Conservation (phyloP, 306 rosid genomes). For the Biancaea sappan region DNA sequence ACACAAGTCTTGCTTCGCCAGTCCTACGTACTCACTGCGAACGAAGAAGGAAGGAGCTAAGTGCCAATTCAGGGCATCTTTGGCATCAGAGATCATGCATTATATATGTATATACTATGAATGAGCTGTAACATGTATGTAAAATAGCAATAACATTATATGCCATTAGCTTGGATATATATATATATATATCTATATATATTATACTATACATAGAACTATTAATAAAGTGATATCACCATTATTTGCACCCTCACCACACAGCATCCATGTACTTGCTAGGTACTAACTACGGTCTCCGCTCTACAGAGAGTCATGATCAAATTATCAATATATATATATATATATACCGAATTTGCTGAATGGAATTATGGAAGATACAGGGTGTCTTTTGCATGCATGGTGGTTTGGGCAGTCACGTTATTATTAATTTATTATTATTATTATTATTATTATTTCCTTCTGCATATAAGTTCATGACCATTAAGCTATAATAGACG, state of each 20-base stretch:
- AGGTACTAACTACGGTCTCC: background rate
- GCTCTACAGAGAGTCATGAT: background rate
- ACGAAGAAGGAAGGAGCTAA: background rate
- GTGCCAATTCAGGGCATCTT: background rate
- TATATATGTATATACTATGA: background rate
- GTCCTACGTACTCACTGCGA: background rate
- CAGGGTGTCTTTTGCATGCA: slow-evolving; percentile 6
- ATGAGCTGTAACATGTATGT: background rate
- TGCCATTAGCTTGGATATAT: too few relatives aligned
- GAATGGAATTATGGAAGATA: background rate
- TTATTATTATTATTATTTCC: too few relatives aligned
- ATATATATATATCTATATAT: too few relatives aligned
- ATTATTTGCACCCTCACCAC: background rate
- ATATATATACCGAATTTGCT: background rate
- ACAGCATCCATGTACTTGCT: background rate
- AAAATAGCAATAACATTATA: background rate
- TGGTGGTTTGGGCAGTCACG: background rate
- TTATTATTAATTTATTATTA: background rate
- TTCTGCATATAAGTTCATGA: background rate
- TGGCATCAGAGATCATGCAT: background rate
- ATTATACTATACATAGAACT: background rate
- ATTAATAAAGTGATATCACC: background rate
- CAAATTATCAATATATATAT: background rate
- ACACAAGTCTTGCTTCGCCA: background rate
- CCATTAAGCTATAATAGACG: too few relatives aligned